Percentiles rank a stretch among this genome's conserved stretches.
These are phyloP conservation scores for Psilocybe azurescens DNA, from an alignment of 768 basidiomycete species.

Conservation along the genomic window DNA sequence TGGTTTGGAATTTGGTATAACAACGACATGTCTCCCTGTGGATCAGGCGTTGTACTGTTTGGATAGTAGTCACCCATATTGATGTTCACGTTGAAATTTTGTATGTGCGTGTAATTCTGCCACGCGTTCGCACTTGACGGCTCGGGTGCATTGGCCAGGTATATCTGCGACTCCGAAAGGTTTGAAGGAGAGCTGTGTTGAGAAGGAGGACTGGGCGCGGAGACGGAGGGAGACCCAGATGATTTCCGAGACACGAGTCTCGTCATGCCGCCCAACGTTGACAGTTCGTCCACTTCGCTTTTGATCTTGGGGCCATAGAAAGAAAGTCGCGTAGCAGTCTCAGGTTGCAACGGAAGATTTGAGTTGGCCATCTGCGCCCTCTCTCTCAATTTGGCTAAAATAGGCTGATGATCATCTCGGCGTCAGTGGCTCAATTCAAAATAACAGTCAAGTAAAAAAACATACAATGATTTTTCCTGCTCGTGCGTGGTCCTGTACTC, in stretches of 20 bases:
- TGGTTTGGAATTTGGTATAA: slow-evolving; percentile 26
- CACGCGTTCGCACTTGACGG: slow-evolving; percentile 23
- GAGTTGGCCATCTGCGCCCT: slow-evolving; percentile 50
- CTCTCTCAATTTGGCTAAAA: slow-evolving; percentile 60
- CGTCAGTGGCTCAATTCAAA: not conserved
- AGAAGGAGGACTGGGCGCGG: slow-evolving; percentile 47
- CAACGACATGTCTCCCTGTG: slow-evolving; percentile 23
- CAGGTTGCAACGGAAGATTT: slow-evolving; percentile 24
- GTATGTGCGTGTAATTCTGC: slow-evolving; percentile 39
- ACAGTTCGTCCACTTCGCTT: slow-evolving; percentile 64
- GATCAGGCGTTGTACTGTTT: slow-evolving; percentile 12
- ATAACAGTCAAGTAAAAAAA: slow-evolving; percentile 12
- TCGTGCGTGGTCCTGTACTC: slow-evolving; percentile 55
- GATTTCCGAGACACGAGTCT: slow-evolving; percentile 61
- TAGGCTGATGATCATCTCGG: slow-evolving; percentile 48
- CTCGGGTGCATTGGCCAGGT: slow-evolving; percentile 2
- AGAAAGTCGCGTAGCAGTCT: slow-evolving; percentile 34
- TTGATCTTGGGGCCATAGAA: slow-evolving; percentile 51
- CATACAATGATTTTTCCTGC: slow-evolving; percentile 65
- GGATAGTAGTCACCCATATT: slow-evolving; percentile 28
- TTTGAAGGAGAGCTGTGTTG: slow-evolving; percentile 51
- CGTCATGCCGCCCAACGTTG: slow-evolving; percentile 67
- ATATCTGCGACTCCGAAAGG: slow-evolving; percentile 19
- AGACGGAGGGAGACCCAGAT: slow-evolving; percentile 50
- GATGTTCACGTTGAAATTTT: slow-evolving; percentile 39